Base-by-base conservation (phyloP, 305 asterid genomes). In the Ilex paraguariensis region DNA sequence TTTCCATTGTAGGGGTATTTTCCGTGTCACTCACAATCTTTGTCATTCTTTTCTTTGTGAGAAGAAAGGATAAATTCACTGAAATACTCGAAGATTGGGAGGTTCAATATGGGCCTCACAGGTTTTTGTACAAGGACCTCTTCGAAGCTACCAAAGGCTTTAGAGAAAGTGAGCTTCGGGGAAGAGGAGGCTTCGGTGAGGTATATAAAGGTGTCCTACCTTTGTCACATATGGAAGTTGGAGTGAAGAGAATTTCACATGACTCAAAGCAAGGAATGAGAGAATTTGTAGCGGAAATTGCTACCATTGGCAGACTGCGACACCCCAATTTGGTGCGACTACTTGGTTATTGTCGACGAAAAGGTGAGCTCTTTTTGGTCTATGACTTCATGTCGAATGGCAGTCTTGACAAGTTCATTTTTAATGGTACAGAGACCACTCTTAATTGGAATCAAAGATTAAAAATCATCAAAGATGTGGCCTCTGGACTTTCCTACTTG, bases 271-370 rank as follows among this genome's bases (percentile, higher is more conserved):
- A 50, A 50, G 54, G 54, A 50, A 50, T 50, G 54, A 50, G 11
- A 3, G 54, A 50, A 50, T 50, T 50, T 15, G 54, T 50, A 15
- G 54, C 54, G 11, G 54, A 50, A 10, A 50, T 50, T 50, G 54
- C 54, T 50, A 50, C 54, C n/a, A 50, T 50, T 2, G 54, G 54
- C 5, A 50, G 54, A 11, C 54, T 50, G 17, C n/a, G 54, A 50
- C 54, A 50, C 54, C 54, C 54, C 6, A 50, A 50, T 12, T 50
- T 50, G 54, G 54, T 50, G 5, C n/a, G 54, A 50, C 54, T 50
- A 4, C 54, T 50, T 50, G 54, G 54, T 13, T 50, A 50, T 50
- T 50, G 54, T 50, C 54, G 54, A 50, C n/a, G 54, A 50, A 13
- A 50, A 50, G 54, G 54, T 50, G 54, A 50, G 54, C 17, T 50